A percentile compares a stretch with the other conserved stretches of the same genome.
phyloP scores from a whole-genome alignment of 2,329 filamentous ascomycete species.

The Ascocoryne sarcoides region DNA sequence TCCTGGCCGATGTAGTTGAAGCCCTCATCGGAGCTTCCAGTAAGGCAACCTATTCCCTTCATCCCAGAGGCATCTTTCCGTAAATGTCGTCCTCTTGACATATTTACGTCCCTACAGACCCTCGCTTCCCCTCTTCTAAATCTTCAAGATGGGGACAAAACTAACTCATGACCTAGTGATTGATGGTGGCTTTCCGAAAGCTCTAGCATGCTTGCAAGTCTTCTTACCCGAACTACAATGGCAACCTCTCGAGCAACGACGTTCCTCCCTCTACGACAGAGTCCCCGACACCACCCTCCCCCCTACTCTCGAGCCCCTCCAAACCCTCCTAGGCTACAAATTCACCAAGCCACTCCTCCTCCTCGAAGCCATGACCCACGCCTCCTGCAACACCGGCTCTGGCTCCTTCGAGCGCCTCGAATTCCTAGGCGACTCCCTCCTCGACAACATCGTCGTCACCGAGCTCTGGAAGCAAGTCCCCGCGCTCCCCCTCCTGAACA shows the following conservation, averaged over 20 bases:
- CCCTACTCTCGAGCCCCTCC: conserved; percentile 40
- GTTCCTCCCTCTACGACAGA: conserved; percentile 35
- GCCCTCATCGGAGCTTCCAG: conserved; percentile 62
- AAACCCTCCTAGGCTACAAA: conserved; percentile 59
- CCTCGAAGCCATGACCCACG: conserved; percentile 73
- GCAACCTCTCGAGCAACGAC: conserved; percentile 36
- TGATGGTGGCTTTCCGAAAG: conserved; percentile 57
- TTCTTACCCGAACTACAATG: conserved; percentile 56
- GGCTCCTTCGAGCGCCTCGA: conserved; percentile 65
- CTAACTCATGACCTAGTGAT: too few species aligned
- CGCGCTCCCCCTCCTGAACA: conserved; percentile 44
- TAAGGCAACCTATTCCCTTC: too few species aligned
- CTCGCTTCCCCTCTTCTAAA: too few species aligned
- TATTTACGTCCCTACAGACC: too few species aligned
- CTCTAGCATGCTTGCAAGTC: conserved; percentile 52
- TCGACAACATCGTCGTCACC: conserved; percentile 67
- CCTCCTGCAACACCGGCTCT: conserved; percentile 44
- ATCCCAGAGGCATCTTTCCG: too few species aligned
- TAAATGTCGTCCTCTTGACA: too few species aligned
- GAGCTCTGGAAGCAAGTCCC: conserved; percentile 37
- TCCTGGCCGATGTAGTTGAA: conserved; percentile 80
- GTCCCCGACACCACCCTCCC: conserved; percentile 33
- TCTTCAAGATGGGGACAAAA: conserved; percentile 50
- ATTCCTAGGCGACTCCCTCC: conserved; percentile 77
- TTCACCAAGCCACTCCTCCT: conserved; percentile 64